Evolutionary conservation across 2,329 filamentous ascomycete species (phyloP).

Genomic region (Plenodomus tracheiphilus): DNA sequence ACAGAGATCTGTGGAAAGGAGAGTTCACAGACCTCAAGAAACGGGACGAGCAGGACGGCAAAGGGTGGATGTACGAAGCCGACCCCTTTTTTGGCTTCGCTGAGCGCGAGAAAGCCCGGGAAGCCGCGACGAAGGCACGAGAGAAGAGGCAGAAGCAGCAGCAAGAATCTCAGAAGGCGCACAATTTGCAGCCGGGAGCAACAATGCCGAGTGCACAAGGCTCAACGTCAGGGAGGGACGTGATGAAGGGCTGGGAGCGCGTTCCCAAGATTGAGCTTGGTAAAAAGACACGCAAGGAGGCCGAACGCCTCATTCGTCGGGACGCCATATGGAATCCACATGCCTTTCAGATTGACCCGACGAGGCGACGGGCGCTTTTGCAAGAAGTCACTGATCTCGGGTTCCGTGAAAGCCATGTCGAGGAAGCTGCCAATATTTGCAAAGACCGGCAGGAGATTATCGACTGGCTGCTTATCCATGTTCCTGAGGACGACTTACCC

Average conservation of each 20-base stretch:
- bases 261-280: slow-evolving; percentile 95
- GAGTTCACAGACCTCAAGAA: slow-evolving; percentile 83
- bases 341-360: slow-evolving; percentile 64
- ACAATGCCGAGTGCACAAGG: slow-evolving; percentile 32
- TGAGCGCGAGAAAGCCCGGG: slow-evolving; percentile 78
- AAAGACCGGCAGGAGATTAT: slow-evolving; percentile 90
- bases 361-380: slow-evolving; percentile 64
- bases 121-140: slow-evolving; percentile 75
- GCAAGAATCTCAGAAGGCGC: slow-evolving; percentile 65
- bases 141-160: slow-evolving; percentile 62
- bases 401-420: slow-evolving; percentile 85
- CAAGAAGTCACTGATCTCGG: slow-evolving; percentile 76
- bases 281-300: slow-evolving; percentile 72
- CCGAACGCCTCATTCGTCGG: slow-evolving; percentile 78
- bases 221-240: slow-evolving; percentile 35
- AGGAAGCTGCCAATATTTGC: slow-evolving; percentile 85
- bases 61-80: slow-evolving; percentile 89
- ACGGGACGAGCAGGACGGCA: slow-evolving; percentile 74
- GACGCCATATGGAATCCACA: slow-evolving; percentile 88
- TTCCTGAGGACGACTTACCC: slow-evolving; percentile 95
- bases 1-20: slow-evolving; percentile 86
- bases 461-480: slow-evolving; percentile 95
- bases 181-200: slow-evolving; percentile 49
- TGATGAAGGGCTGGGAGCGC: slow-evolving; percentile 76
- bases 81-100: slow-evolving; percentile 85